Conservation (phyloP, 2,329 filamentous ascomycete genomes). For the Macrophomina phaseolina region DNA sequence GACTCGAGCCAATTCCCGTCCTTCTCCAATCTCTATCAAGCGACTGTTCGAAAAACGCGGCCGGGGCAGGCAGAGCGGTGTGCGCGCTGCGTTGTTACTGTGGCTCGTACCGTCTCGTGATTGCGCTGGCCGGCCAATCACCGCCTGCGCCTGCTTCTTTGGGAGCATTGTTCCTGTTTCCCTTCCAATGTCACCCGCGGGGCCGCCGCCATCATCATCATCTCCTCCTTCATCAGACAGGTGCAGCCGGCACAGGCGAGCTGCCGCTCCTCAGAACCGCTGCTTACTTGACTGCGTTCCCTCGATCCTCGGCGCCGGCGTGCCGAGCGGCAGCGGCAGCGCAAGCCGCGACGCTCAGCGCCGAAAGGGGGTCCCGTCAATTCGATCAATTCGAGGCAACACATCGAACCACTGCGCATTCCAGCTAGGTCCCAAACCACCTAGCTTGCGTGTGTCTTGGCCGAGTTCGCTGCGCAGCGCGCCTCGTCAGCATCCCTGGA, state of each 20-base stretch:
- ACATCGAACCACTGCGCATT: slow-evolving; percentile 24
- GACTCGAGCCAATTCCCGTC: slow-evolving; percentile 4
- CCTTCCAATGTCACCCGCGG: slow-evolving; percentile 5
- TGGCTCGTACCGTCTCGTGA: slow-evolving; percentile 22
- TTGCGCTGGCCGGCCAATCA: slow-evolving; percentile 7
- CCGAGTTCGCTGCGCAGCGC: slow-evolving; percentile 21
- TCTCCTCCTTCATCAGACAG: too few relatives aligned
- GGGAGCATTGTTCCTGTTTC: not conserved
- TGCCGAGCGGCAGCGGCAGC: not conserved
- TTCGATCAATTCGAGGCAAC: slow-evolving; percentile 26
- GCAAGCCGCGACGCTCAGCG: not conserved
- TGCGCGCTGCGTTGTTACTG: slow-evolving; percentile 25
- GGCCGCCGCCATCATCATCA: slow-evolving; percentile 7
- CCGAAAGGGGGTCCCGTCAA: slow-evolving; percentile 18
- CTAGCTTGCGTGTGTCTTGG: slow-evolving; percentile 22
- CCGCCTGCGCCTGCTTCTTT: not conserved
- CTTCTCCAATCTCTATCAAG: slow-evolving; percentile 20
- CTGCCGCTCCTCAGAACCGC: too few relatives aligned
- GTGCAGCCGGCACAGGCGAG: too few relatives aligned
- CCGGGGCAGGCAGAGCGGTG: slow-evolving; percentile 3
- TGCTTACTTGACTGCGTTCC: not conserved
- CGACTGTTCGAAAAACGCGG: not conserved
- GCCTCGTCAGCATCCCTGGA: slow-evolving; percentile 22
- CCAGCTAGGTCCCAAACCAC: slow-evolving; percentile 23
- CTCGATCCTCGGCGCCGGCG: slow-evolving; percentile 16